Conservation (phyloP, 371 early-diverging fungal genomes). For the Apophysomyces sp. region DNA sequence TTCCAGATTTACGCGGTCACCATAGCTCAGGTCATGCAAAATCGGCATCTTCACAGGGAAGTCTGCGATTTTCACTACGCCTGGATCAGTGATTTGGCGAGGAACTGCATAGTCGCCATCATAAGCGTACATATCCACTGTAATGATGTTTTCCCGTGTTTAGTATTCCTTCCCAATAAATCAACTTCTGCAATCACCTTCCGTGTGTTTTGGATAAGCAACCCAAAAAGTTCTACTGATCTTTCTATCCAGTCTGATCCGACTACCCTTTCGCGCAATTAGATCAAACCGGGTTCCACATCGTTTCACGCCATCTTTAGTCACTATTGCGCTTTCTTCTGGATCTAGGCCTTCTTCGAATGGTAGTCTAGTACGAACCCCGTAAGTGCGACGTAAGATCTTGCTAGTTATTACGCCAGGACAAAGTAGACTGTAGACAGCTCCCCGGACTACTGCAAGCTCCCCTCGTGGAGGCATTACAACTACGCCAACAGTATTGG, state of each 20-base stretch:
- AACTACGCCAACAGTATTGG: slow-evolving; percentile 8
- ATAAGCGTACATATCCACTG: slow-evolving; percentile 38
- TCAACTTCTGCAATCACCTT: slow-evolving; percentile 13
- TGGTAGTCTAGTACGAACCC: slow-evolving; percentile 16
- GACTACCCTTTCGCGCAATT: slow-evolving; percentile 20
- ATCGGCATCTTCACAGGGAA: slow-evolving; percentile 35
- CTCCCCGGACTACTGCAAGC: slow-evolving; percentile 29
- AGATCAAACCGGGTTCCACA: slow-evolving; percentile 33
- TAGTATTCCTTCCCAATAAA: not conserved
- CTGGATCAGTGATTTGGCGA: slow-evolving; percentile 42
- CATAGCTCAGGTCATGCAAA: slow-evolving; percentile 7
- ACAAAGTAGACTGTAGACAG: slow-evolving; percentile 14
- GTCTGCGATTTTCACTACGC: slow-evolving; percentile 39
- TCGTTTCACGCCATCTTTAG: slow-evolving; percentile 28
- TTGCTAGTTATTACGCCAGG: slow-evolving; percentile 14
- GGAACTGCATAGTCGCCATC: slow-evolving; percentile 36
- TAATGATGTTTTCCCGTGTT: not conserved
- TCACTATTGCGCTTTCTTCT: slow-evolving; percentile 20
- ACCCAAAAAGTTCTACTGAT: slow-evolving; percentile 28
- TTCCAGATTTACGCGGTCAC: slow-evolving; percentile 21
- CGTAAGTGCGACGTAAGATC: slow-evolving; percentile 17
- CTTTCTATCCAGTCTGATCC: slow-evolving; percentile 10
- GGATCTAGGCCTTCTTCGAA: slow-evolving; percentile 29
- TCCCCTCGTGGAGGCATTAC: slow-evolving; percentile 25
- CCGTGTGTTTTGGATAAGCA: slow-evolving; percentile 27